Percentiles rank a stretch among this genome's conserved stretches.
Evolutionary conservation across 495 filamentous ascomycete genomes (phyloP).

Genomic region (Neurospora intermedia): DNA sequence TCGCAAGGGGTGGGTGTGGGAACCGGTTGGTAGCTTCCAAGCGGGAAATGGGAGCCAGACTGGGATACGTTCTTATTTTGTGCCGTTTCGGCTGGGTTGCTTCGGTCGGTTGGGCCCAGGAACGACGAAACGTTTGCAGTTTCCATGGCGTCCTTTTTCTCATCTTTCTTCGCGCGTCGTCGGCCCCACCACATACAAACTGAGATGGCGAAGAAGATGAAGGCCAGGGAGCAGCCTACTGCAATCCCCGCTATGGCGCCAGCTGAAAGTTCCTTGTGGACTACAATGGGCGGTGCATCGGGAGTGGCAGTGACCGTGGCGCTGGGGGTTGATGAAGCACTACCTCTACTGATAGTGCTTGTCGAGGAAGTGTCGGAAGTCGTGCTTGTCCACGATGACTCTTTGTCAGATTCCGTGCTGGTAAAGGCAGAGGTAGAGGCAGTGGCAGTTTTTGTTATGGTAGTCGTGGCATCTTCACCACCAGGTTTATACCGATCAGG

Average conservation of each 20-base stretch:
- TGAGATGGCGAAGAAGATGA: constrained; percentile 4
- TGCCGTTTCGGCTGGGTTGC: background rate
- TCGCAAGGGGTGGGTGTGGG: background rate
- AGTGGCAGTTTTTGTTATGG: background rate
- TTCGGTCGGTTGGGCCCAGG: background rate
- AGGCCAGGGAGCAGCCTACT: constrained; percentile 6
- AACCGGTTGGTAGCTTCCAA: background rate
- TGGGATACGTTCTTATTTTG: background rate
- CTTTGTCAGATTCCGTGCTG: background rate
- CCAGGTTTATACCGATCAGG: background rate
- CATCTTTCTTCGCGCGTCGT: background rate
- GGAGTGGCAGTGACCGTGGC: background rate
- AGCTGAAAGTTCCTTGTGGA: constrained; percentile 2
- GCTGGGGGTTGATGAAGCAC: background rate
- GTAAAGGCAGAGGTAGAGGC: background rate
- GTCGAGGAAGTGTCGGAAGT: background rate
- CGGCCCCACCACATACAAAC: constrained; percentile 10
- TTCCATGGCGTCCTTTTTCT: constrained; percentile 1
- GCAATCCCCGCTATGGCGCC: constrained; percentile 13
- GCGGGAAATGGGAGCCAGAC: background rate
- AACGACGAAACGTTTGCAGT: background rate
- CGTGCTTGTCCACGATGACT: background rate
- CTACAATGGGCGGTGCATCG: background rate
- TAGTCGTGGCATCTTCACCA: background rate
- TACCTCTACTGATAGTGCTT: background rate